Evolutionary conservation across 768 basidiomycete species (phyloP), one percentile per base, ranked within the genome.

Genomic region (Naganishia onofrii): DNA sequence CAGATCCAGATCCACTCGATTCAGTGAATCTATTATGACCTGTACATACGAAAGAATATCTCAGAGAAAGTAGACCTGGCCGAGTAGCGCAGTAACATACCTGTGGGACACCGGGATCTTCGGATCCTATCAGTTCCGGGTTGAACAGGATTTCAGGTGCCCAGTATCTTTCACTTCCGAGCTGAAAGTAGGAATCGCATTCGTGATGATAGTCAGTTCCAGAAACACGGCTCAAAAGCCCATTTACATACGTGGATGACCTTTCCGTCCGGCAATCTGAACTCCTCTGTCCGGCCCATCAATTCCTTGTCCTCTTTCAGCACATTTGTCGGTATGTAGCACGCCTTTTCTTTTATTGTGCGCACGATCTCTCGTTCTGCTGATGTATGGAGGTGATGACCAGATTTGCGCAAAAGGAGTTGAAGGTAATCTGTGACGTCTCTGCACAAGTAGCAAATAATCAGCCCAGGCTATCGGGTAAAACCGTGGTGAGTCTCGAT

Each of bases 81-180:
- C 4, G 12, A 12, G 29, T 21, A 7, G 19, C 28, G 29, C 19
- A 29, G 15, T 1, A 28, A 52, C 77, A 69, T 15, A 78, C 77
- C 71, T 99, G 94, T 81, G 98, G 96, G 13, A 97, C 93, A 65
- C 96, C 96, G 29, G 92, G 89, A 76, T 95, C 93, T 82, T 99
- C 96, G 75, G 91, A 89, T 8, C 96, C 96, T 74, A 98, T 90
- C 60, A 98, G 83, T 80, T 97, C 94, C 32, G 96, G 96, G 79
- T 96, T 95, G 84, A 99, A 99, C 64, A 99, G 83, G 69, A 98
- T 92, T 80, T 99, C 96, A 36, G 96, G 93, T 13, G 96, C 96
- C 74, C 93, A 88, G 85, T 95, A 97, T 68, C 95, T 88, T 82
- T 98, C 96, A 63, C 90, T 84, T 66, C 93, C 93, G 72, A 99